Evolutionary conservation across 2,329 filamentous ascomycete species (phyloP).

Genomic region (Alternaria dauci): DNA sequence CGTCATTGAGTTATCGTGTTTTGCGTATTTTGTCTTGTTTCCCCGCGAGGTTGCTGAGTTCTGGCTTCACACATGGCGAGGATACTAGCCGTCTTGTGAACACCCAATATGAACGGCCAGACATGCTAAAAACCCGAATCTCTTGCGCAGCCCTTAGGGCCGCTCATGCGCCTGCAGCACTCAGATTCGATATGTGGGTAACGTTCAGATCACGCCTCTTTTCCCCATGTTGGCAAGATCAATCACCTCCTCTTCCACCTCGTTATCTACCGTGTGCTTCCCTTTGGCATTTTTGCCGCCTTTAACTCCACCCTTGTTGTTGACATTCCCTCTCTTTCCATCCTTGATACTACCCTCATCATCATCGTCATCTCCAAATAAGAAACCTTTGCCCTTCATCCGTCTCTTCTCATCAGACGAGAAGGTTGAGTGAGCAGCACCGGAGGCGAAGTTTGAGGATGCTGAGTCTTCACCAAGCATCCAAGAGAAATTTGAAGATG

Average conservation of each 20-base stretch:
- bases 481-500: constrained; percentile 80
- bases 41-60: background rate
- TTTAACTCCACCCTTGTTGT: constrained; percentile 27
- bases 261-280: constrained; percentile 35
- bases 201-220: constrained; percentile 37
- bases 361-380: constrained; percentile 54
- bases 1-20: background rate
- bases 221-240: constrained; percentile 48
- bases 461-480: constrained; percentile 65
- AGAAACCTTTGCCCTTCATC: constrained; percentile 50
- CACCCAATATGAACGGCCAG: background rate
- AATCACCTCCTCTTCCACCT: constrained; percentile 49
- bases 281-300: constrained; percentile 29
- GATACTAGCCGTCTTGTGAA: background rate
- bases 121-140: background rate
- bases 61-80: background rate
- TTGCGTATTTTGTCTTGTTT: background rate
- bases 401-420: constrained; percentile 48
- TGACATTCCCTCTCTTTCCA: constrained; percentile 32
- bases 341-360: constrained; percentile 31
- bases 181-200: background rate
- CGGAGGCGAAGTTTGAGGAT: constrained; percentile 46
- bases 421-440: constrained; percentile 45
- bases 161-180: background rate
- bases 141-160: constrained; percentile 3